These are phyloP conservation scores for Aphanomyces invadans DNA, from an alignment of 352 stramenopile genomes.

Conservation along the genomic window DNA sequence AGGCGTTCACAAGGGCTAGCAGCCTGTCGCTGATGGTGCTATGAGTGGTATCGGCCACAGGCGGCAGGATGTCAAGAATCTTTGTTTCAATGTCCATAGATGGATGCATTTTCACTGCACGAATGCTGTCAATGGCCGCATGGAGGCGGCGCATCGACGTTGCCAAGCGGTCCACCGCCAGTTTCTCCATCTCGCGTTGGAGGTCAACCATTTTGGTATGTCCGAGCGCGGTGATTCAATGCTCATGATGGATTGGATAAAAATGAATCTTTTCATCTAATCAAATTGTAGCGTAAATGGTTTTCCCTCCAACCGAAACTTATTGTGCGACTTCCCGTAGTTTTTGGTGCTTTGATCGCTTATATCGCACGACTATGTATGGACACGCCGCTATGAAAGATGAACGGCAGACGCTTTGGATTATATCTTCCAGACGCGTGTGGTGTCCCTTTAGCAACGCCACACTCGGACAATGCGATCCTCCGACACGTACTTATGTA, in stretches of 20 bases:
- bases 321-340: no score
- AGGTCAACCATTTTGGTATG: background rate
- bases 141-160: constrained; percentile 10
- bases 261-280: background rate
- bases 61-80: background rate
- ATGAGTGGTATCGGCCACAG: background rate
- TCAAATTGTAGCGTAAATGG: no score
- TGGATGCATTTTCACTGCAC: background rate
- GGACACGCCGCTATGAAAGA: no score
- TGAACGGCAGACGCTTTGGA: no score
- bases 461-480: no score
- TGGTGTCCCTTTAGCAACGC: no score
- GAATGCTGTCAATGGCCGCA: constrained; percentile 3
- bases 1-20: constrained; percentile 1
- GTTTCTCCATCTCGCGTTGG: constrained; percentile 1
- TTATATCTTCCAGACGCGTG: no score
- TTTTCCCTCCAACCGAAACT: no score
- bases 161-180: constrained; percentile 2
- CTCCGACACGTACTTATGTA: no score
- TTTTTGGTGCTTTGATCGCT: no score
- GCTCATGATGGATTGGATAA: background rate
- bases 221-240: no score
- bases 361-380: no score
- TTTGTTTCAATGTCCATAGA: background rate
- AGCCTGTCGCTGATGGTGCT: background rate